Percentiles rank a stretch among this genome's conserved stretches.
Evolutionary conservation across 2,329 filamentous ascomycete genomes (phyloP).

Genomic region (Zymoseptoria passerinii): DNA sequence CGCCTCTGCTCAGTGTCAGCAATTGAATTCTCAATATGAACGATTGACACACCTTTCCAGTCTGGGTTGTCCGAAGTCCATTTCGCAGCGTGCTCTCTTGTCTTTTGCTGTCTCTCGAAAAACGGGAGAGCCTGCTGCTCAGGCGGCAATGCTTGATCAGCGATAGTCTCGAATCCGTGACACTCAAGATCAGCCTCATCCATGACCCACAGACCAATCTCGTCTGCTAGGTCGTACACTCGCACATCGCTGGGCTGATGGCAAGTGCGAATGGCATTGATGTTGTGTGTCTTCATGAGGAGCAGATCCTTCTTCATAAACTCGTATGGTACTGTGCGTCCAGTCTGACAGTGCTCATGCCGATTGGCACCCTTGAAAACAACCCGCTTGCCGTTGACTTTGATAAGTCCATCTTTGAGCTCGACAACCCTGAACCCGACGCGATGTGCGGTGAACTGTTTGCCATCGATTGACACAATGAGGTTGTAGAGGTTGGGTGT

Average conservation of each 20-base stretch:
- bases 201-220: slow-evolving; percentile 60
- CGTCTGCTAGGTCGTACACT: slow-evolving; percentile 53
- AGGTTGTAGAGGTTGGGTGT: slow-evolving; percentile 54
- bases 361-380: slow-evolving; percentile 58
- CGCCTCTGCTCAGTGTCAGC: slow-evolving; percentile 32
- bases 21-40: background rate
- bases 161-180: slow-evolving; percentile 36
- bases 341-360: slow-evolving; percentile 61
- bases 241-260: slow-evolving; percentile 59
- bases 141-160: slow-evolving; percentile 16
- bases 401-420: slow-evolving; percentile 51
- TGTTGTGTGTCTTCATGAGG: slow-evolving; percentile 62
- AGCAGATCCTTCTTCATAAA: slow-evolving; percentile 55
- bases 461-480: slow-evolving; percentile 35
- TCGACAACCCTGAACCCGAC: slow-evolving; percentile 59
- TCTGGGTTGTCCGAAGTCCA: slow-evolving; percentile 54
- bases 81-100: slow-evolving; percentile 46
- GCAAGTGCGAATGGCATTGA: slow-evolving; percentile 61
- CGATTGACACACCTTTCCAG: slow-evolving; percentile 39
- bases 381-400: slow-evolving; percentile 55
- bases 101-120: slow-evolving; percentile 38
- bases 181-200: slow-evolving; percentile 46
- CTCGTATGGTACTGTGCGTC: slow-evolving; percentile 55
- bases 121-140: slow-evolving; percentile 52
- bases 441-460: slow-evolving; percentile 42